phyloP scores from a whole-genome alignment of 1,284 basidiomycete genomes.

The Sporisorium reilianum region DNA sequence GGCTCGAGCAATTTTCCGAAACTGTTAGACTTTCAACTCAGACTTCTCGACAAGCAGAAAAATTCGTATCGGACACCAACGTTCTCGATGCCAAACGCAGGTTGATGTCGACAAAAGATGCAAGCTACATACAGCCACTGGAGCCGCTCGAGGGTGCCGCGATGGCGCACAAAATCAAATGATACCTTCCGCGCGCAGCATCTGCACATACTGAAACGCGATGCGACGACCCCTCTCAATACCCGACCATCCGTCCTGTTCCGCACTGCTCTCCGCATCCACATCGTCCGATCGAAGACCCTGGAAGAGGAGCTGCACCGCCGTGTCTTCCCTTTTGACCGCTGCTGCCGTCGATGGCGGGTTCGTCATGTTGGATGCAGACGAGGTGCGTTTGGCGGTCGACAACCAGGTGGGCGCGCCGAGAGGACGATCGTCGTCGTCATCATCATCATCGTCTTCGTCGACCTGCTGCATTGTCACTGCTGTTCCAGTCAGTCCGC shows the following conservation, averaged over 20 bases:
- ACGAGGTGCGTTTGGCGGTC: conserved; percentile 8
- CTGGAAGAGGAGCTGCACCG: conserved; percentile 42
- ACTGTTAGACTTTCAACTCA: not conserved
- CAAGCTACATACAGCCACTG: too few species aligned
- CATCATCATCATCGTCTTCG: conserved; percentile 49
- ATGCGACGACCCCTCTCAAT: conserved; percentile 45
- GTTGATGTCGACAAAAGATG: not conserved
- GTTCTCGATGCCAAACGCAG: conserved; percentile 51
- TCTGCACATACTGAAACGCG: conserved; percentile 51
- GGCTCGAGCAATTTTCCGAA: not conserved
- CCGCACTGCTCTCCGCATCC: not conserved
- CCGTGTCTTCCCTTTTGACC: conserved; percentile 29
- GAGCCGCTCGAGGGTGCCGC: too few species aligned
- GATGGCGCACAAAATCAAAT: conserved; percentile 17
- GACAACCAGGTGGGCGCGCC: conserved; percentile 32
- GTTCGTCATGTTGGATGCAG: conserved; percentile 1
- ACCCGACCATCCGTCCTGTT: conserved; percentile 33
- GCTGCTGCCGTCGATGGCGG: not conserved
- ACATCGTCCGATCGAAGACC: conserved; percentile 27
- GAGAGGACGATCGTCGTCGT: conserved; percentile 49
- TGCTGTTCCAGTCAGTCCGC: conserved; percentile 22
- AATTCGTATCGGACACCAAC: conserved; percentile 10
- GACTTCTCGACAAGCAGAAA: not conserved
- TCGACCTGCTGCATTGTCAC: conserved; percentile 45
- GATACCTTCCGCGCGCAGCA: conserved; percentile 50